Evolutionary conservation across 345 rosid genomes (phyloP), one percentile per base, ranked within the genome.

Genomic region (Boechera stricta): DNA sequence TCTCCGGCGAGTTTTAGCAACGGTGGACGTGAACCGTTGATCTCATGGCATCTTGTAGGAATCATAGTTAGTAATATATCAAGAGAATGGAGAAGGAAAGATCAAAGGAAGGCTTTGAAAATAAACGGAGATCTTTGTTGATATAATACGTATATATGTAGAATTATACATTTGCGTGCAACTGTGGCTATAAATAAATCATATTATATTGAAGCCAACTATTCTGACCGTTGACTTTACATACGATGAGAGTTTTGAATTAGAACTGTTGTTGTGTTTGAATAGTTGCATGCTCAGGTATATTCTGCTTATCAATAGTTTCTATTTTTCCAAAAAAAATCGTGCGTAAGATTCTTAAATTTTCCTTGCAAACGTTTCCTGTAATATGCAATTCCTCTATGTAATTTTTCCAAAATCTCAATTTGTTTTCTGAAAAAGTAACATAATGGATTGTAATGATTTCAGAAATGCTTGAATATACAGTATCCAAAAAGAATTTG

Each of bases 141-240:
- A 44, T 77, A 7, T n/a, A 52, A 9, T 63, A 54, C 42, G 47
- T 36, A 45, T 49, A 68, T 51, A 52, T 51, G 9, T 51, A 42
- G 31, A 58, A 24, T 33, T 52, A 48, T 65, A 54, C 18, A 4
- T 8, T 32, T 51, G 65, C 71, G 80, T 64, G 36, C 15, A 36
- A 13, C 45, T 38, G 16, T 71, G 10, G 35, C 44, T 64, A 56
- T 35, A 44, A 1, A 16, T 5, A 45, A 35, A 55, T 65, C 29
- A 36, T 77, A 47, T 56, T 35, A 13, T 69, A 36, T 36, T 56
- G n/a, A 6, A 69, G 91, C 90, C 86, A 78, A 82, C 89, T 80
- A 83, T 80, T 80, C 82, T 85, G 93, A 90, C 91, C 96, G 86
- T 85, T 88, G 96, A 90, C 92, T 69, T 63, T 52, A 10, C n/a